These are phyloP conservation scores for Vaccinium macrocarpon DNA, from an alignment of 148 eudicot genomes.

Conservation along the genomic window DNA sequence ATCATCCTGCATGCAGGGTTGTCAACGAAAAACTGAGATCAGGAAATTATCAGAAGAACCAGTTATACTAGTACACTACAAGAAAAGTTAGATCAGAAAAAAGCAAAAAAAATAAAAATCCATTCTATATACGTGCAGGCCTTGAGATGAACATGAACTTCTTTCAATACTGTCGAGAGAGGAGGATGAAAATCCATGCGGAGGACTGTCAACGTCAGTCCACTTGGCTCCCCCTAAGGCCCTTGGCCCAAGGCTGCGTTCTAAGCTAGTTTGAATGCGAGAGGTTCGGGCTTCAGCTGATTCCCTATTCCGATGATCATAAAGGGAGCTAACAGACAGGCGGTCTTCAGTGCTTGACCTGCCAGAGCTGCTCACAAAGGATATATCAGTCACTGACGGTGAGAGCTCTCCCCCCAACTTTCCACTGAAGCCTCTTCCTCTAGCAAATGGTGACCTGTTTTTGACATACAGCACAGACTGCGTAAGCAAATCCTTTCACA, in stretches of 20 bases:
- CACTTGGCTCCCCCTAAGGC: conserved; percentile 39
- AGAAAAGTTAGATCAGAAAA: neutral
- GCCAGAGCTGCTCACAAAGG: conserved; percentile 76
- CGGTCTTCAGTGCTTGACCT: conserved; percentile 59
- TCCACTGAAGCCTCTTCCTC: conserved; percentile 31
- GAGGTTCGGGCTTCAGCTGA: conserved; percentile 33
- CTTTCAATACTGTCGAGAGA: conserved; percentile 52
- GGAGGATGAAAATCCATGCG: conserved; percentile 45
- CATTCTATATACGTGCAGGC: neutral
- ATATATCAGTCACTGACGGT: conserved; percentile 65
- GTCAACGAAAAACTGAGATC: neutral
- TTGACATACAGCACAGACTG: neutral
- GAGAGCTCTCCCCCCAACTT: conserved; percentile 44
- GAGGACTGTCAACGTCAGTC: conserved; percentile 31
- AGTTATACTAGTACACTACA: neutral
- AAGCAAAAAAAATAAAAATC: neutral
- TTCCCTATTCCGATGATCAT: conserved; percentile 38
- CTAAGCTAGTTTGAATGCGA: conserved; percentile 55
- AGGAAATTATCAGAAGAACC: neutral
- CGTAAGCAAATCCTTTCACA: neutral
- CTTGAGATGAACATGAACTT: conserved; percentile 45
- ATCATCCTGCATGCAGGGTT: conserved; percentile 45
- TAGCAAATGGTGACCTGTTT: conserved; percentile 48
- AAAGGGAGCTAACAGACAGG: conserved; percentile 37
- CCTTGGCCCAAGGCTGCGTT: conserved; percentile 52